Base-by-base conservation (phyloP, 148 eudicot genomes). In the Cornus florida region DNA sequence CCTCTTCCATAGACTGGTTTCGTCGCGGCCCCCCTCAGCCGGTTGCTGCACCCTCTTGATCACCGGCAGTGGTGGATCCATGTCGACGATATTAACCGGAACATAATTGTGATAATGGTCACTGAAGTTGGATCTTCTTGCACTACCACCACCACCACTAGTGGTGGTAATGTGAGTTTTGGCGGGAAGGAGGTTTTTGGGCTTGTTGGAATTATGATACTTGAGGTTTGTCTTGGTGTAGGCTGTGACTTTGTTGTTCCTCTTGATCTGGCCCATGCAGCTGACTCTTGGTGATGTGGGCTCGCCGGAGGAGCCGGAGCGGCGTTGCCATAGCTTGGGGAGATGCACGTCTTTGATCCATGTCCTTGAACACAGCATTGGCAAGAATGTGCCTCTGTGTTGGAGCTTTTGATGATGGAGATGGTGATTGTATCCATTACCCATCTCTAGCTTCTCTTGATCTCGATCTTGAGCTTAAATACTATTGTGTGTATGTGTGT, bases 1-100 rank as follows among this genome's bases (percentile, higher is more conserved):
- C 71, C 97, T 88, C 89, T 84, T 87, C 97, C 97, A 93, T 31
- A 93, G 75, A 81, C 74, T 86, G 74, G 64, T 77, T 28, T 67
- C 76, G 11, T 82, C 83, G 31, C 28, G 28, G 28, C 84, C 67
- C 28, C 73, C 77, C 28, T 69, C 74, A 53, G 77, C 28, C 70
- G 78, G 65, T 74, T 73, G 82, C 72, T 24, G 75, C 78, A 65
- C 75, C 81, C 41, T 79, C 85, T 86, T 90, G 60, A 86, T 77
- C 82, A 93, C 97, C 73, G 97, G 97, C 84, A 93, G 83, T 48
- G 95, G 97, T 48, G 97, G 95, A 84, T 93, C 97, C 75, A 93
- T 41, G 9, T 88, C 90, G 2, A 71, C 81, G 9, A 93, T 67
- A 71, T 91, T 79, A 69, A 92, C 71, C 56, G 68, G 14, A 35